phyloP scores from a whole-genome alignment of 2,329 filamentous ascomycete species.

The Trichoderma polysporum region DNA sequence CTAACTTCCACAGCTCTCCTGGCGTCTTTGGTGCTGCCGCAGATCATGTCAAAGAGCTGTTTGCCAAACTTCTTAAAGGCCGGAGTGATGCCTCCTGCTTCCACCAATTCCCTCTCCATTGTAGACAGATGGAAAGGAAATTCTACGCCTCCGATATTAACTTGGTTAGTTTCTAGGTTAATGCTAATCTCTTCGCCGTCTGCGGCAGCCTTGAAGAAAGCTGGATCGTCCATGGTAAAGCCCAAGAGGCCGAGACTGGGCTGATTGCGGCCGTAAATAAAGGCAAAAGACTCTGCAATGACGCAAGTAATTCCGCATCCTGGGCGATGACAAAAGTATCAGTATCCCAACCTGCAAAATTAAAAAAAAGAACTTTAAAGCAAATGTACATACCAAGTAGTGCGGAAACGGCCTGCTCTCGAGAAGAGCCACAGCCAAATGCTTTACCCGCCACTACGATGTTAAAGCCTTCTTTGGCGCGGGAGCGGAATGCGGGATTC shows the following conservation, averaged over 20 bases:
- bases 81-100: slow-evolving; percentile 39
- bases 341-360: no score
- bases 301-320: slow-evolving; percentile 42
- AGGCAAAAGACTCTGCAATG: slow-evolving; percentile 45
- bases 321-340: slow-evolving; percentile 13
- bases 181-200: slow-evolving; percentile 40
- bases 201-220: slow-evolving; percentile 38
- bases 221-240: slow-evolving; percentile 39
- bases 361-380: not conserved
- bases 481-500: slow-evolving; percentile 40
- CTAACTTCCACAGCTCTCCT: slow-evolving; percentile 1
- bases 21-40: not conserved
- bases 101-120: slow-evolving; percentile 41
- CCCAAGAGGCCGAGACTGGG: slow-evolving; percentile 46
- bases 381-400: slow-evolving; percentile 25
- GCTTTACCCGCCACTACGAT: slow-evolving; percentile 47
- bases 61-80: slow-evolving; percentile 42
- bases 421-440: slow-evolving; percentile 47
- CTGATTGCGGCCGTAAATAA: slow-evolving; percentile 48
- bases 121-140: slow-evolving; percentile 38
- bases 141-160: slow-evolving; percentile 25
- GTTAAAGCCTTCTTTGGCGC: slow-evolving; percentile 36
- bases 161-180: slow-evolving; percentile 28
- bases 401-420: slow-evolving; percentile 44
- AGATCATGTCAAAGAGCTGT: slow-evolving; percentile 29